Conservation (phyloP, 1,284 basidiomycete genomes). For the Xerocomus cyaneibrunnescens region DNA sequence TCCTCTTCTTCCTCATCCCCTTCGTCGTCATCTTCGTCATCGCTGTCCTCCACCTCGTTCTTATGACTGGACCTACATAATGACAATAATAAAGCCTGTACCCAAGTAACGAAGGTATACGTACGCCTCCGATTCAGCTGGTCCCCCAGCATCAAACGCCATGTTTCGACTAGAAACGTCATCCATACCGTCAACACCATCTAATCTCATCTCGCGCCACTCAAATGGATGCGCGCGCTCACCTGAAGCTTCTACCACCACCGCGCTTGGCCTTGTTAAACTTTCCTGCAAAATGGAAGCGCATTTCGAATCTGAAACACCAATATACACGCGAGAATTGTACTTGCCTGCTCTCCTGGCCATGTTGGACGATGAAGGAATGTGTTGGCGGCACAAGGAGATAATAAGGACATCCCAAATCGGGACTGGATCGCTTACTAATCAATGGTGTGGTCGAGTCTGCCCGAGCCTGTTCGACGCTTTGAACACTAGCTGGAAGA, state of each 20-base stretch:
- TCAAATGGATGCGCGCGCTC: constrained; percentile 11
- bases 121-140: constrained; percentile 54
- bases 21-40: constrained; percentile 24
- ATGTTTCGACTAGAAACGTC: constrained; percentile 52
- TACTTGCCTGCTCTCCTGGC: constrained; percentile 54
- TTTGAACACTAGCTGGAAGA: constrained; percentile 32
- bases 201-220: constrained; percentile 1
- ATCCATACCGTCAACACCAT: constrained; percentile 1
- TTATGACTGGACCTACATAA: constrained; percentile 19
- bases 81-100: background rate
- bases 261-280: constrained; percentile 80
- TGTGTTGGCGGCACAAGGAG: background rate
- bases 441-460: constrained; percentile 6
- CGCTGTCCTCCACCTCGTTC: background rate
- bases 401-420: constrained; percentile 6
- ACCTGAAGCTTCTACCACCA: constrained; percentile 82
- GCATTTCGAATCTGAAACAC: background rate
- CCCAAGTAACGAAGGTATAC: constrained; percentile 9
- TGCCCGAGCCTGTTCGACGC: constrained; percentile 5
- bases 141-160: constrained; percentile 58
- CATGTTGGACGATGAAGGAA: constrained; percentile 40
- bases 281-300: constrained; percentile 48
- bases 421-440: constrained; percentile 20
- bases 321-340: too few relatives aligned
- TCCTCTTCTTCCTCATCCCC: constrained; percentile 42